Evolutionary conservation across 805 yeast species (phyloP).

Genomic region (Candida qinlingensis): DNA sequence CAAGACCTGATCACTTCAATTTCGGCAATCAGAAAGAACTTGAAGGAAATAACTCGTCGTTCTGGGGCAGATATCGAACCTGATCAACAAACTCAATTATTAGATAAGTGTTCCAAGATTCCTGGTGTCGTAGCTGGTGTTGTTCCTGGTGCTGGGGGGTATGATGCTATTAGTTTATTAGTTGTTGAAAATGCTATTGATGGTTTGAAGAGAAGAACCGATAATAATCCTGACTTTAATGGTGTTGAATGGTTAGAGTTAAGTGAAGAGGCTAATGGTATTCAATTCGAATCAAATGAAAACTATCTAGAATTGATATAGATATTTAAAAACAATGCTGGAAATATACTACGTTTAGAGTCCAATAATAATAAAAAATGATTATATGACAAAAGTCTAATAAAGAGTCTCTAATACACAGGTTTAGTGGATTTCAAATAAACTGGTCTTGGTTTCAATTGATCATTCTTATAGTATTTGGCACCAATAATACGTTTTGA

Average conservation of each 20-base stretch:
- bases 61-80: conserved; percentile 93
- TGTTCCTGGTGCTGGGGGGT: conserved; percentile 98
- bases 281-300: conserved; percentile 40
- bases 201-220: conserved; percentile 27
- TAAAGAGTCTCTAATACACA: too few relatives aligned
- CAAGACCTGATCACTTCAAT: conserved; percentile 37
- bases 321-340: background rate
- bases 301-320: conserved; percentile 18
- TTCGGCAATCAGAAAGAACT: conserved; percentile 44
- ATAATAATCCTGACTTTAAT: conserved; percentile 28
- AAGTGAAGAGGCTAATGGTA: conserved; percentile 56
- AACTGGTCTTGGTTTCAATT: background rate
- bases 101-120: conserved; percentile 51
- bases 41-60: conserved; percentile 54
- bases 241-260: conserved; percentile 65
- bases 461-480: background rate
- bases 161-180: conserved; percentile 81
- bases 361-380: background rate
- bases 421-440: background rate
- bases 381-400: background rate
- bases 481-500: background rate
- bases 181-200: conserved; percentile 43
- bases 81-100: conserved; percentile 57
- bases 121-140: conserved; percentile 91
- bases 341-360: background rate